Base-by-base conservation (phyloP, 2,329 filamentous ascomycete species). In the Aspergillus bombycis region DNA sequence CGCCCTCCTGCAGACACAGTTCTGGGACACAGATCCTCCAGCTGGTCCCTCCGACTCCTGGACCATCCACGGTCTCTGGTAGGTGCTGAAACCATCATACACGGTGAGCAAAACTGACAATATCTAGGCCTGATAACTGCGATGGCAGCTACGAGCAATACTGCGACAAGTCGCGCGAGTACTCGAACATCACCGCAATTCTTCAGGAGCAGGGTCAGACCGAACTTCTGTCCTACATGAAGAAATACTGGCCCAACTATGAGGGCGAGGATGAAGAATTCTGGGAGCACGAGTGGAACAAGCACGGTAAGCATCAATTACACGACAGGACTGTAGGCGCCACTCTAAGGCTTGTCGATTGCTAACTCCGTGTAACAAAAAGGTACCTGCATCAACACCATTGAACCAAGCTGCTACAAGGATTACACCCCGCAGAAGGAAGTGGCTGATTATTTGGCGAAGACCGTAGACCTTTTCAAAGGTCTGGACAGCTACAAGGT, bases 211-310 rank as follows among this genome's bases (percentile, higher is more conserved):
- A 83, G 62, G 83, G 81, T 64, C 79, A 80, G 62, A 77, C 76
- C 28, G 81, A 85, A 30, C 79, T 86, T 11, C 78, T 89, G 6
- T 70, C 74, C 52, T 86, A 85, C 72, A 88, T 89, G 87, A 75
- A 83, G 43, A 84, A 79, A 1, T 89, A 88, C 77, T 89, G 86
- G 87, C 83, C 85, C 68, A 82, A 84, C 70, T 82, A 86, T 72
- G 67, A 81, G 45, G 85, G 84, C 48, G 73, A 83, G 34, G 82
- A 85, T 68, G 84, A 87, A 69, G 77, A 71, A 32, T 85, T 92
- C 70, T 92, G 89, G 89, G 82, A 86, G 69, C 88, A 91, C 76
- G 89, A 92, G 73, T 92, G 88, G 85, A 82, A 84, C 75, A 91
- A 90, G 75, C 89, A 92, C 74, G 90, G 74, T 71, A 64, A n/a